Evolutionary conservation across 345 rosid species (phyloP).

Genomic region (Heritiera littoralis): DNA sequence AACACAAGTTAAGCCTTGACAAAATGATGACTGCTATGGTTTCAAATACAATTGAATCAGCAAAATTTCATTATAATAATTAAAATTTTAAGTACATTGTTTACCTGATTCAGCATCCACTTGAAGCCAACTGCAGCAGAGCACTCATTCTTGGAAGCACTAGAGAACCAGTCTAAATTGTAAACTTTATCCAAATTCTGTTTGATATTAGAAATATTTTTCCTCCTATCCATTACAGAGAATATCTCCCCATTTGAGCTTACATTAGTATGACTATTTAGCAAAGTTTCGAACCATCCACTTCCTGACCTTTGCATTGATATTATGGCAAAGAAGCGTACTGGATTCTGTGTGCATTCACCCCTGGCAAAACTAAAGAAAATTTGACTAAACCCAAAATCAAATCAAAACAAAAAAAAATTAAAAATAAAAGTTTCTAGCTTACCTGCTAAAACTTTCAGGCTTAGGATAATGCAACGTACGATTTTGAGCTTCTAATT

Average conservation of each 20-base stretch:
- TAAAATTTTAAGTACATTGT: conserved; percentile 4
- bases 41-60: conserved; percentile 4
- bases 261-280: conserved; percentile 80
- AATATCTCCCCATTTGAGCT: conserved; percentile 98
- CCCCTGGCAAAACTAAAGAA: conserved; percentile 41
- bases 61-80: background rate
- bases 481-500: conserved; percentile 36
- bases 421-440: background rate
- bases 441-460: conserved; percentile 74
- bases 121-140: conserved; percentile 96
- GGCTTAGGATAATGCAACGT: conserved; percentile 77
- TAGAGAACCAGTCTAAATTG: conserved; percentile 82
- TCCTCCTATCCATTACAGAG: conserved; percentile 64
- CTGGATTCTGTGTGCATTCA: conserved; percentile 81
- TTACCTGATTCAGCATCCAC: conserved; percentile 99
- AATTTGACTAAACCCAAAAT: conserved; percentile 4
- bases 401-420: conserved; percentile 34
- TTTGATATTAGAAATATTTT: conserved; percentile 59
- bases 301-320: conserved; percentile 99
- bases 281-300: conserved; percentile 97
- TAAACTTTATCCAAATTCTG: conserved; percentile 75
- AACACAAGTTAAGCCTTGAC: background rate
- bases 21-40: background rate
- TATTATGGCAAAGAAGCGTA: conserved; percentile 74
- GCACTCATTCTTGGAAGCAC: conserved; percentile 96